Evolutionary conservation across 257 asterid species (phyloP), one percentile per base, ranked within the genome.

Genomic region (Anisodus tanguticus): DNA sequence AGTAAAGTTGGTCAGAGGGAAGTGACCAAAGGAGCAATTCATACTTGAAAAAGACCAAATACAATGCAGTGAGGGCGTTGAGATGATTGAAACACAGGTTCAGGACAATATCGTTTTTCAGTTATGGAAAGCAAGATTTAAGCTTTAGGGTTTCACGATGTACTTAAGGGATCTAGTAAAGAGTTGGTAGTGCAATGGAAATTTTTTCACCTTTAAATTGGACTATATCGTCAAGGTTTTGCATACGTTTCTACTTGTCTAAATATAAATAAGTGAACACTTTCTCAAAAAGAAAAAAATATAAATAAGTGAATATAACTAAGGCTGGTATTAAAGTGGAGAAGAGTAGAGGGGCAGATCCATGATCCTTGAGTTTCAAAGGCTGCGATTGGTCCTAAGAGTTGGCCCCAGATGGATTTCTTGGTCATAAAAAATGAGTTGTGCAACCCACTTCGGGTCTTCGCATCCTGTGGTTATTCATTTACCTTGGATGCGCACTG

Each of bases 31-130:
- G 49, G 80, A 47, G 62, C 62, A 74, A 49, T 19, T 10, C 60
- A 74, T 0, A 6, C 80, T 74, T 74, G 80, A 51, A 45, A 64
- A 26, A 11, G 62, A 49, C 80, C 80, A 74, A 74, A 49, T 22
- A 19, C 43, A 49, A 22, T 9, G 11, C 49, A 0, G 45, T 11
- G 12, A 22, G 16, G 12, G 80, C 19, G 3, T 9, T n/a, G 80
- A 45, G 80, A 13, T 3, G 5, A 10, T 45, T 72, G 80, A 47
- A 43, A 45, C 15, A 45, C n/a, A 13, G n/a, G 31, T 19, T 72
- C 54, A 72, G 80, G 39, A 22, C 43, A 49, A 26, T 26, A 22
- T 62, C 9, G 6, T 47, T 22, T 19, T 22, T 49, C 16, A 1
- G 60, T 49, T 49, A 49, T 6, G 8, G 60, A 49, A 71, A 74